phyloP scores from a whole-genome alignment of 305 asterid genomes.

The Solanum hybrid region DNA sequence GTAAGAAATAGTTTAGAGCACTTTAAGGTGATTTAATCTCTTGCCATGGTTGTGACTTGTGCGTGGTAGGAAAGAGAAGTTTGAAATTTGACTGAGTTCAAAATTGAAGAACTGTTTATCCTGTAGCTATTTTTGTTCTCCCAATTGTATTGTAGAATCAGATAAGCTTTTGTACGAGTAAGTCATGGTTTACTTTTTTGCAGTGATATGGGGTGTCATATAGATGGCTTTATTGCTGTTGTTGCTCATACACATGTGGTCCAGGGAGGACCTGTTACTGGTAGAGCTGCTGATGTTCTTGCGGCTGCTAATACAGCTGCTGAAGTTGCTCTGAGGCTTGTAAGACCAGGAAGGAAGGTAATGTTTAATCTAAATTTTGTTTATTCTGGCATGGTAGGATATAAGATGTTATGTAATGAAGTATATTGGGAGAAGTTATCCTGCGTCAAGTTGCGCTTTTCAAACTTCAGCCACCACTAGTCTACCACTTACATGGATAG shows the following conservation, averaged over 20 bases:
- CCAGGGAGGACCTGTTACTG: slow-evolving; percentile 31
- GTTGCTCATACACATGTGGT: slow-evolving; percentile 41
- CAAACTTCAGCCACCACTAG: neutral
- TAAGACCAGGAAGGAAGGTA: slow-evolving; percentile 42
- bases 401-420: neutral
- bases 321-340: slow-evolving; percentile 34
- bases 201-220: slow-evolving; percentile 80
- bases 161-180: neutral
- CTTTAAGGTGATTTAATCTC: no score
- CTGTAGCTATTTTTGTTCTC: neutral
- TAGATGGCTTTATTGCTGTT: slow-evolving; percentile 59
- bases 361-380: neutral
- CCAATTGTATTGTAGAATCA: neutral
- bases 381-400: neutral
- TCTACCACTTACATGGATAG: neutral
- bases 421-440: neutral
- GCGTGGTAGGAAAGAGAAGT: neutral
- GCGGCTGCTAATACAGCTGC: slow-evolving; percentile 34
- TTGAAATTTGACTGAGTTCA: neutral
- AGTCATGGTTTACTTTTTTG: neutral
- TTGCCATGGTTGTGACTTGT: neutral
- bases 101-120: neutral
- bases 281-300: slow-evolving; percentile 34
- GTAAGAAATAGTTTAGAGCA: no score
- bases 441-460: neutral